Evolutionary conservation across 2,329 filamentous ascomycete species (phyloP).

Genomic region (Ascocoryne sarcoides): DNA sequence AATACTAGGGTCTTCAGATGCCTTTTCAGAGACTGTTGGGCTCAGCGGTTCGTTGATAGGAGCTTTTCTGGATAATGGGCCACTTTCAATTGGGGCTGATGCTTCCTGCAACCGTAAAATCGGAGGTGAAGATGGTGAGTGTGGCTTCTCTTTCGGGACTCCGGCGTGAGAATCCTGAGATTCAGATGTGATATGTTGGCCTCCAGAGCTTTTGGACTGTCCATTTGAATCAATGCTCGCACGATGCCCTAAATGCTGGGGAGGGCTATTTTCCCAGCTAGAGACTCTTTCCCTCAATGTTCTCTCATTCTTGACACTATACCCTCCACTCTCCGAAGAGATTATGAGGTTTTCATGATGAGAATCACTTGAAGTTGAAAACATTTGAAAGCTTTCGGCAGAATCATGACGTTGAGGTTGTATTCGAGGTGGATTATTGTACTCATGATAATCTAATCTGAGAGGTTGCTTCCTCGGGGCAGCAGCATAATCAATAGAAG

Average conservation of each 20-base stretch:
- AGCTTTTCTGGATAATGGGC: constrained; percentile 2
- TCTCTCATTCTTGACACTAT: constrained; percentile 11
- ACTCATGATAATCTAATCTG: constrained; percentile 27
- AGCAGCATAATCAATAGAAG: constrained; percentile 44
- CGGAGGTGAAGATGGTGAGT: constrained; percentile 13
- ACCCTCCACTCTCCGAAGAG: constrained; percentile 29
- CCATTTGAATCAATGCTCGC: constrained; percentile 19
- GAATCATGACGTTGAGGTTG: constrained; percentile 43
- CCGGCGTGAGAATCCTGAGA: constrained; percentile 5
- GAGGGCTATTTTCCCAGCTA: constrained; percentile 25
- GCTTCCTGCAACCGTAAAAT: constrained; percentile 20
- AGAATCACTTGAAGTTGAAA: constrained; percentile 46
- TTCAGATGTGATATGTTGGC: constrained; percentile 4
- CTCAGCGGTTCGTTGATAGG: constrained; percentile 7
- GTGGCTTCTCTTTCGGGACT: constrained; percentile 4
- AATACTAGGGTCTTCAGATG: constrained; percentile 29
- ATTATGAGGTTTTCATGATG: constrained; percentile 31
- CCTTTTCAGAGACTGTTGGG: constrained; percentile 11
- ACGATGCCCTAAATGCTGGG: constrained; percentile 13
- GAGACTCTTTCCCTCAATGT: constrained; percentile 20
- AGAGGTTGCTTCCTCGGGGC: constrained; percentile 33
- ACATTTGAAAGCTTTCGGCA: constrained; percentile 50
- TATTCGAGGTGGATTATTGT: constrained; percentile 15
- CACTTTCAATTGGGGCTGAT: constrained; percentile 12
- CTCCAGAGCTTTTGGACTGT: constrained; percentile 13